These are phyloP conservation scores for Rhizopogon rudus DNA, from an alignment of 768 basidiomycete genomes.

Conservation along the genomic window DNA sequence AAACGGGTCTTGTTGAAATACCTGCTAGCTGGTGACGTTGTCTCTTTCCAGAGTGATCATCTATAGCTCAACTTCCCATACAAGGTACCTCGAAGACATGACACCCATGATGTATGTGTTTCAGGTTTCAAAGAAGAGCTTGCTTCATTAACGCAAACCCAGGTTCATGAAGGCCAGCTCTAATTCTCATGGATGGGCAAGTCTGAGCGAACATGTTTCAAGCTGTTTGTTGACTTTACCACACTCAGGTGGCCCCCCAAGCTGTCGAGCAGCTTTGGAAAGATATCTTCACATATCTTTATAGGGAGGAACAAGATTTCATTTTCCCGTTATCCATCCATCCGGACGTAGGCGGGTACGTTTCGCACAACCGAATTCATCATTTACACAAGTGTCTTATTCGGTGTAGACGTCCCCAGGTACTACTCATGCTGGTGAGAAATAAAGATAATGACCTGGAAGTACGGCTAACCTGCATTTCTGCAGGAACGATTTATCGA, in stretches of 20 bases:
- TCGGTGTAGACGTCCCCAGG: conserved; percentile 47
- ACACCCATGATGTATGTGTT: conserved; percentile 59
- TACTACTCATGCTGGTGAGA: conserved; percentile 61
- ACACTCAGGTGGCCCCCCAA: conserved; percentile 45
- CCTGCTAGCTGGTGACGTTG: conserved; percentile 57
- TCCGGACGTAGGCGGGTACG: conserved; percentile 64
- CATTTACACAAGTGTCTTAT: background rate
- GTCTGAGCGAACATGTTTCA: background rate
- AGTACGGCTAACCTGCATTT: background rate
- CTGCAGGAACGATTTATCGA: conserved; percentile 65
- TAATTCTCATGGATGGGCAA: conserved; percentile 66
- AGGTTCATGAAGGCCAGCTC: conserved; percentile 63
- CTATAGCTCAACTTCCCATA: background rate
- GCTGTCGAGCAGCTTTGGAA: conserved; percentile 70
- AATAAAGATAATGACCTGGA: background rate
- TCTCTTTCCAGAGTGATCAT: background rate
- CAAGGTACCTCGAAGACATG: conserved; percentile 61
- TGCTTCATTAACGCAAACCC: conserved; percentile 1
- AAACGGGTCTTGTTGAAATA: conserved; percentile 55
- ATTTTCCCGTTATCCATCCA: conserved; percentile 71
- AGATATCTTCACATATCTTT: conserved; percentile 62
- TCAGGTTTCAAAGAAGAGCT: background rate
- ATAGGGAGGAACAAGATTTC: conserved; percentile 55
- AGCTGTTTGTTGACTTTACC: background rate
- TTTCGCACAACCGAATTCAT: conserved; percentile 6